Evolutionary conservation across 2,329 filamentous ascomycete species (phyloP).

Genomic region (Aspergillus neotritici): DNA sequence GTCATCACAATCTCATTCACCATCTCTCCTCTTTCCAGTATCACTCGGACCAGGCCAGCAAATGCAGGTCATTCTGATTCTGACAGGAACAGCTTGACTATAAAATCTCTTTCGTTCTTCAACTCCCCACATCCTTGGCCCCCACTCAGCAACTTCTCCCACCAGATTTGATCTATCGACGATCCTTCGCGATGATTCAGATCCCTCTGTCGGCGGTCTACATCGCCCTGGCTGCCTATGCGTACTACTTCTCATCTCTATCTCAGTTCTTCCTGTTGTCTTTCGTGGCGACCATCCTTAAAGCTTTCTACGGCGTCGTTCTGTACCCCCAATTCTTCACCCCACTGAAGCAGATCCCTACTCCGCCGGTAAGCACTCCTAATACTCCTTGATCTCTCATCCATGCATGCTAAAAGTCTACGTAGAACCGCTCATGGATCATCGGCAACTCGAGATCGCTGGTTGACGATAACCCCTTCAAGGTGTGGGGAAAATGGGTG

Average conservation of each 20-base stretch:
- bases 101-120: too few relatives aligned
- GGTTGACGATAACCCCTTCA: slow-evolving; percentile 36
- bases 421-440: slow-evolving; percentile 38
- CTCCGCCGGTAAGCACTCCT: slow-evolving; percentile 41
- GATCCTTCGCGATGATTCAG: slow-evolving; percentile 2
- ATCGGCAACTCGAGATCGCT: slow-evolving; percentile 42
- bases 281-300: slow-evolving; percentile 16
- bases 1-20: too few relatives aligned
- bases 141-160: neutral
- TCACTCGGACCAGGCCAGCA: too few relatives aligned
- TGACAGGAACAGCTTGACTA: too few relatives aligned
- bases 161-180: neutral
- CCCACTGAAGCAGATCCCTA: slow-evolving; percentile 53
- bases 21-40: too few relatives aligned
- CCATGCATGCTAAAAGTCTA: slow-evolving; percentile 1
- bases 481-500: slow-evolving; percentile 45
- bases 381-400: neutral
- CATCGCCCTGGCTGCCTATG: slow-evolving; percentile 19
- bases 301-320: slow-evolving; percentile 35
- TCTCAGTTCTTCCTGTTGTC: slow-evolving; percentile 21
- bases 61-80: too few relatives aligned
- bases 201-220: slow-evolving; percentile 13
- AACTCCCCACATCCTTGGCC: too few relatives aligned
- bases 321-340: slow-evolving; percentile 56
- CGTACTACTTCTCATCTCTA: slow-evolving; percentile 23